Base-by-base conservation (phyloP, 768 basidiomycete genomes). In the Phylloporus sp. region DNA sequence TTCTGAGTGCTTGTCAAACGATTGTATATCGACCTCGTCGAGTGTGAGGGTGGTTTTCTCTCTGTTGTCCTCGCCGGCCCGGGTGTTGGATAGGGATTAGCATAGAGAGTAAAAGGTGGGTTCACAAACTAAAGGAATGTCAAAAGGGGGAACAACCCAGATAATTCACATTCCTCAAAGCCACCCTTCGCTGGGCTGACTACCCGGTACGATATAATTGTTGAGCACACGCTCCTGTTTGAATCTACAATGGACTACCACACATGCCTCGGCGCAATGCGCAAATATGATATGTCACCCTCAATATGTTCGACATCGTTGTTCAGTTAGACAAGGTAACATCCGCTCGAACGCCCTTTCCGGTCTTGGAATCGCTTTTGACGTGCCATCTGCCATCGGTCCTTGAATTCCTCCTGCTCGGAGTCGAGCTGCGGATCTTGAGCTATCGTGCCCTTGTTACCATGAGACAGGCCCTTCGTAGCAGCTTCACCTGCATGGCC, bases 401-500 rank as follows among this genome's bases (percentile, higher is more conserved):
- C n/a, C 17, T 34, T 27, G 42, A 52, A 40, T 18, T 46, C 44
- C 23, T 55, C 47, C 18, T 58, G 49, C 37, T 42, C 31, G 11
- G 35, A 48, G 23, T 20, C 7, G 43, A 46, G 15, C 35, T 8
- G 40, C 8, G 32, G 23, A 7, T 31, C 47, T 26, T 26, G 40
- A 4, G 6, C 29, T 26, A 4, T 37, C n/a, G 8, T 23, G 10
- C 21, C 29, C 9, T 39, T 24, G 6, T 39, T 18, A 22, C 11
- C 20, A 10, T 9, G 20, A 40, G 38, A 24, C 18, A 0, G 26
- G 17, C 17, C 10, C 28, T 32, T 27, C 4, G 18, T 22, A 13
- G 18, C 13, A 8, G 13, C 31, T 20, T 35, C 40, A n/a, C 27
- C 42, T 7, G 6, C 9, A 1, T 20, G 36, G 24, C 37, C 10